Evolutionary conservation across 2,329 filamentous ascomycete genomes (phyloP).

Genomic region (Fusarium austroafricanum): DNA sequence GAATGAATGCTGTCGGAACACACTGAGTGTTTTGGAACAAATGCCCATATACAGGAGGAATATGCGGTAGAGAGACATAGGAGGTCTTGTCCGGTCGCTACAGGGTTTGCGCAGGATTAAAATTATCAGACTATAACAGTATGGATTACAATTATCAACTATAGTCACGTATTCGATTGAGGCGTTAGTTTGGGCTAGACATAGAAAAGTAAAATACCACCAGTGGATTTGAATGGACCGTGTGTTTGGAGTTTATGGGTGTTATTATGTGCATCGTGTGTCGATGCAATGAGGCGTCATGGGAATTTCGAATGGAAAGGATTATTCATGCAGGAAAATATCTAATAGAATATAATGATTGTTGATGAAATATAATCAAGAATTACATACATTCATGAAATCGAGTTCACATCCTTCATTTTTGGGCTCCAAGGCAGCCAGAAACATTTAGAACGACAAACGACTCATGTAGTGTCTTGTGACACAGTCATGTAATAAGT

Average conservation of each 20-base stretch:
- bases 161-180: neutral
- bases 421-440: neutral
- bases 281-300: neutral
- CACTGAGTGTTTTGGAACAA: neutral
- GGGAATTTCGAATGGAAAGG: neutral
- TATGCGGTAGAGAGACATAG: constrained; percentile 8
- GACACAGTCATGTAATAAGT: neutral
- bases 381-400: neutral
- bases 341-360: neutral
- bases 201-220: neutral
- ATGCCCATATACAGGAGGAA: neutral
- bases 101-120: constrained; percentile 5
- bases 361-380: neutral
- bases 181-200: neutral
- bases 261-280: neutral
- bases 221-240: neutral
- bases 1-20: constrained; percentile 42
- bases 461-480: neutral
- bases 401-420: neutral
- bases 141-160: constrained; percentile 13
- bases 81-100: constrained; percentile 35
- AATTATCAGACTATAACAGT: constrained; percentile 34
- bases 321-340: neutral
- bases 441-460: neutral
- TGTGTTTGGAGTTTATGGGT: constrained; percentile 1